Evolutionary conservation across 75 land plant genomes (phyloP).

Genomic region (Picea sitchensis): DNA sequence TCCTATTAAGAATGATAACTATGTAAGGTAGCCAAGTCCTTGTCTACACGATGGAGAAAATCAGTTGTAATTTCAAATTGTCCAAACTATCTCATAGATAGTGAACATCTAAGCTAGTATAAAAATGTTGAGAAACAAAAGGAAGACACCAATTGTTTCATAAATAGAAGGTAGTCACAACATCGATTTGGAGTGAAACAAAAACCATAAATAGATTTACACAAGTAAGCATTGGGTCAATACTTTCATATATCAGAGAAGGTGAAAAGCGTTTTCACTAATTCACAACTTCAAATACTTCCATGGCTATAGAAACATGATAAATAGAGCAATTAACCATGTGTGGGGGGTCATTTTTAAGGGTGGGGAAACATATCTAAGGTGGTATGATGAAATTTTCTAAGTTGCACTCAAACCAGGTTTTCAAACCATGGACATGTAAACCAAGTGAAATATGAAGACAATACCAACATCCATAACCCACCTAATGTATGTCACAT

Average conservation of each 20-base stretch:
- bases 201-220: no score
- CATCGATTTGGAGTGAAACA: no score
- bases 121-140: no score
- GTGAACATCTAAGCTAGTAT: no score
- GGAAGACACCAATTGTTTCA: no score
- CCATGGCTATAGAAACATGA: not conserved
- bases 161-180: no score
- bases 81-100: no score
- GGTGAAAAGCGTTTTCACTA: not conserved
- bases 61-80: no score
- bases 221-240: no score
- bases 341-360: not conserved
- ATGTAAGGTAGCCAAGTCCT: no score
- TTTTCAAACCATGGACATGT: not conserved
- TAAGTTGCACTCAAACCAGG: not conserved
- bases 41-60: no score
- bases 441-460: not conserved
- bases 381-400: not conserved
- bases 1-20: no score
- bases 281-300: not conserved
- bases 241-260: not conserved
- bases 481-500: slow-evolving; percentile 96
- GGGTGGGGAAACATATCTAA: not conserved
- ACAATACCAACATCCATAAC: slow-evolving; percentile 67
- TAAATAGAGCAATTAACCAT: not conserved